A percentile compares a stretch with the other conserved stretches of the same genome.
Evolutionary conservation across 192 early-diverging fungal species (phyloP).

Genomic region (Coemansia sp.): DNA sequence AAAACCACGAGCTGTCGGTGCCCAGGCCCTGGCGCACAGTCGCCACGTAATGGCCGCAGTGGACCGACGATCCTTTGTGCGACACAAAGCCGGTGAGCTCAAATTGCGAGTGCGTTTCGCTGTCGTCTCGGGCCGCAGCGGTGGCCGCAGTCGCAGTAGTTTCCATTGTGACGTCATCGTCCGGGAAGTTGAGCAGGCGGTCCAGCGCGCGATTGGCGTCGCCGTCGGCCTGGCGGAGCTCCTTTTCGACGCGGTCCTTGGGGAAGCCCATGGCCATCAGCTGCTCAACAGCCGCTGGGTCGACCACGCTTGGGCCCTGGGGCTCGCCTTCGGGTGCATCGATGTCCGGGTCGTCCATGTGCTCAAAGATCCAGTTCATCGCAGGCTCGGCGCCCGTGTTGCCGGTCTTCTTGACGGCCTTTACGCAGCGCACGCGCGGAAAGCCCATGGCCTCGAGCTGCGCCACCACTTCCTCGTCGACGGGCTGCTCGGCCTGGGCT

Average conservation of each 20-base stretch:
- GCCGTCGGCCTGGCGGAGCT: constrained; percentile 79
- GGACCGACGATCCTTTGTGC: constrained; percentile 93
- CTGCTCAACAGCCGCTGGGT: constrained; percentile 60
- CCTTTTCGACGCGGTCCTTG: constrained; percentile 71
- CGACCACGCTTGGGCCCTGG: constrained; percentile 18
- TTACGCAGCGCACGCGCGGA: constrained; percentile 76
- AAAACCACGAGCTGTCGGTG: constrained; percentile 70
- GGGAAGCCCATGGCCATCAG: constrained; percentile 95
- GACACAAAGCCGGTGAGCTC: constrained; percentile 80
- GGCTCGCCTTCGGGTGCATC: constrained; percentile 30
- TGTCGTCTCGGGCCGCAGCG: constrained; percentile 37
- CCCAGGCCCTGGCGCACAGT: constrained; percentile 62
- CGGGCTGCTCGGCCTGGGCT: constrained; percentile 13
- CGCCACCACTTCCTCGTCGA: constrained; percentile 69
- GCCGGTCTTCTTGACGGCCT: constrained; percentile 79
- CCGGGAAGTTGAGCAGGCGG: constrained; percentile 89
- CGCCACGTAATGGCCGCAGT: constrained; percentile 96
- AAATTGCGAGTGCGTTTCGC: constrained; percentile 7
- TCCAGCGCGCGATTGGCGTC: constrained; percentile 91
- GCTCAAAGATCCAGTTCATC: constrained; percentile 94
- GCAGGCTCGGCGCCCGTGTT: constrained; percentile 78
- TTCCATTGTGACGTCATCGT: constrained; percentile 40
- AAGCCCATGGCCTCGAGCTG: constrained; percentile 94
- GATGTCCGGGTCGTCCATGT: constrained; percentile 93
- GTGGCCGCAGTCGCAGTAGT: background rate